A percentile compares a stretch with the other conserved stretches of the same genome.
Conservation (phyloP, 352 stramenopile species). For the Hyaloperonospora arabidopsidis region DNA sequence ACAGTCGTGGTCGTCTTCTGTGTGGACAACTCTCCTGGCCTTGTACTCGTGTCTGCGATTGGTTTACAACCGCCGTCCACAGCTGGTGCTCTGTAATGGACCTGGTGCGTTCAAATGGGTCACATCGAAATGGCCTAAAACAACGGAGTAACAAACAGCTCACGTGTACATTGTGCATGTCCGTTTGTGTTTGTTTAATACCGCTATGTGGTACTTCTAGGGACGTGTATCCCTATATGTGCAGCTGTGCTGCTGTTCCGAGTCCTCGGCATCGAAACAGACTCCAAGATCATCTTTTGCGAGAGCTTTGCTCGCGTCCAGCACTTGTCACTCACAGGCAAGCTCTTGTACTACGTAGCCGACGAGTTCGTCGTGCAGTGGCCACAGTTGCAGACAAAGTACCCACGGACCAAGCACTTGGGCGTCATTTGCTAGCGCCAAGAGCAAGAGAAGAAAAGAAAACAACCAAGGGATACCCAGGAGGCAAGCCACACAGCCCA, state of each 20-base stretch:
- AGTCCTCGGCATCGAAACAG: slow-evolving; percentile 56
- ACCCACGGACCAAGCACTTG: slow-evolving; percentile 79
- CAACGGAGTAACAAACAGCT: too few species aligned
- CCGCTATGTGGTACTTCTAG: slow-evolving; percentile 21
- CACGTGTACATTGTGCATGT: slow-evolving; percentile 24
- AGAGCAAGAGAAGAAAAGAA: too few species aligned
- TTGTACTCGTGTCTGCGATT: slow-evolving; percentile 68
- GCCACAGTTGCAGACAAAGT: slow-evolving; percentile 80
- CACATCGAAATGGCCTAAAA: too few species aligned
- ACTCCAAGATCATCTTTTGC: slow-evolving; percentile 88
- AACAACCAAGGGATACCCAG: too few species aligned
- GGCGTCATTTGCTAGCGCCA: slow-evolving; percentile 76
- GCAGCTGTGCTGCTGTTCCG: slow-evolving; percentile 77
- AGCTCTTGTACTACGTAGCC: slow-evolving; percentile 88
- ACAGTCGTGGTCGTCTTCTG: slow-evolving; percentile 87
- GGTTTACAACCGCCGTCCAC: slow-evolving; percentile 65
- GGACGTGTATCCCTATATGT: slow-evolving; percentile 90
- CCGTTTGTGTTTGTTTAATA: background rate
- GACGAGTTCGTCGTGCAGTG: slow-evolving; percentile 94
- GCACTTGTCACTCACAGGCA: slow-evolving; percentile 89
- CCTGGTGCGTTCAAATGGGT: slow-evolving; percentile 28
- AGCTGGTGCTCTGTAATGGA: slow-evolving; percentile 91
- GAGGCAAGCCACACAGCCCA: background rate
- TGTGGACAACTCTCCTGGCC: slow-evolving; percentile 81
- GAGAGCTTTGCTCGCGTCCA: slow-evolving; percentile 92